Evolutionary conservation across 2,329 filamentous ascomycete species (phyloP).

Genomic region (Sclerotinia minor): DNA sequence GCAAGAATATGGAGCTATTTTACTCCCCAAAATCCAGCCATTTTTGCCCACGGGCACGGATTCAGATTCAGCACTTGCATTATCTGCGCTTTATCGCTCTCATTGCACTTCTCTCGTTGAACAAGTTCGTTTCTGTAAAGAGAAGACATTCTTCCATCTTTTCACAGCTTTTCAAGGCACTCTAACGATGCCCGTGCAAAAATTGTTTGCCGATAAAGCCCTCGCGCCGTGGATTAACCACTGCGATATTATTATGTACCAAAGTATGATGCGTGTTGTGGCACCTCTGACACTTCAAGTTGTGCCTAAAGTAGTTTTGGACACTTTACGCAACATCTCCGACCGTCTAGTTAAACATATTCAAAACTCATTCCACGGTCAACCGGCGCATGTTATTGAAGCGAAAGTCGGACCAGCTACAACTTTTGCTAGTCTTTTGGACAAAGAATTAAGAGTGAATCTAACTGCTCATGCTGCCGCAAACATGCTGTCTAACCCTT

Average conservation of each 20-base stretch:
- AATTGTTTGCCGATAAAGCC: slow-evolving; percentile 77
- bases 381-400: slow-evolving; percentile 80
- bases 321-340: slow-evolving; percentile 84
- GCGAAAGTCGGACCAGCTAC: slow-evolving; percentile 88
- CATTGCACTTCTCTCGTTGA: slow-evolving; percentile 96
- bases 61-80: slow-evolving; percentile 78
- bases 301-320: slow-evolving; percentile 81
- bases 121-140: slow-evolving; percentile 92
- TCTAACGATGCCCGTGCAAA: slow-evolving; percentile 93
- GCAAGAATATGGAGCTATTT: slow-evolving; percentile 68
- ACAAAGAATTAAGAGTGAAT: slow-evolving; percentile 87
- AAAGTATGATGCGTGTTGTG: slow-evolving; percentile 93
- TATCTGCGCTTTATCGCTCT: slow-evolving; percentile 85
- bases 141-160: slow-evolving; percentile 93
- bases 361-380: slow-evolving; percentile 77
- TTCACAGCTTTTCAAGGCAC: slow-evolving; percentile 96
- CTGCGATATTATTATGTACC: slow-evolving; percentile 93
- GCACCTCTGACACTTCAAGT: slow-evolving; percentile 88
- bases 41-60: slow-evolving; percentile 84
- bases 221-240: slow-evolving; percentile 92
- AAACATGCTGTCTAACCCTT: slow-evolving; percentile 84
- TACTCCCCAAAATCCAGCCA: slow-evolving; percentile 80
- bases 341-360: slow-evolving; percentile 79
- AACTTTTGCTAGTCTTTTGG: slow-evolving; percentile 81
- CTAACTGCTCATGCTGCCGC: slow-evolving; percentile 90